Evolutionary conservation across 2,329 filamentous ascomycete genomes (phyloP).

Genomic region (Nakataea oryzae): DNA sequence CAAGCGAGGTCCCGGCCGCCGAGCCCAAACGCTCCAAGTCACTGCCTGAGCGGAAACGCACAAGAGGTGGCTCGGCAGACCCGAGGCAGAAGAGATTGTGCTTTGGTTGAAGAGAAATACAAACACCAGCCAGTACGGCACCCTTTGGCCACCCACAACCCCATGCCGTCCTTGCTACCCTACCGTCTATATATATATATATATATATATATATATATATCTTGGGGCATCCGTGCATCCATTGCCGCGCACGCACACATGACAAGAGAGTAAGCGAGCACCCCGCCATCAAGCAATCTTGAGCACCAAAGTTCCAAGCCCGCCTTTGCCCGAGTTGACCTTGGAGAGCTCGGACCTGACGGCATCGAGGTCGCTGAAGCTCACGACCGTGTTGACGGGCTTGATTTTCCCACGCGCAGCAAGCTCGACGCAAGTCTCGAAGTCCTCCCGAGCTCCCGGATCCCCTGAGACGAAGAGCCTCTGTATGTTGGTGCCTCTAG

Average conservation of each 20-base stretch:
- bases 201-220: too few relatives aligned
- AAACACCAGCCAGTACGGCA: background rate
- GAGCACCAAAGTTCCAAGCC: constrained; percentile 31
- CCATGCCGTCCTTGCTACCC: background rate
- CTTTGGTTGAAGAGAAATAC: constrained; percentile 28
- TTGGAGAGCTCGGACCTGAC: constrained; percentile 28
- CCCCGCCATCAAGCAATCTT: constrained; percentile 14
- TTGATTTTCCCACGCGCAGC: constrained; percentile 31
- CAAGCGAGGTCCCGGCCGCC: constrained; percentile 18
- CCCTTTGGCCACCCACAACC: background rate
- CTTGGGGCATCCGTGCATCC: too few relatives aligned
- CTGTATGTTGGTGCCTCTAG: constrained; percentile 31
- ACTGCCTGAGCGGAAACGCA: constrained; percentile 23
- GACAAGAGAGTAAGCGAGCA: background rate
- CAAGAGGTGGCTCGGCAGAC: constrained; percentile 17
- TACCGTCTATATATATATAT: background rate
- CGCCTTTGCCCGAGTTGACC: constrained; percentile 28
- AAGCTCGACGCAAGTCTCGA: constrained; percentile 28
- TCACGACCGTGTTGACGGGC: constrained; percentile 27
- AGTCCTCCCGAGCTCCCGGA: constrained; percentile 25
- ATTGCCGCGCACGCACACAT: background rate
- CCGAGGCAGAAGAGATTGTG: constrained; percentile 41
- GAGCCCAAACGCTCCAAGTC: constrained; percentile 25
- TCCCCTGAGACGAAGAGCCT: constrained; percentile 35
- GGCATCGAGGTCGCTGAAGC: constrained; percentile 30